Evolutionary conservation across 441 rosid genomes (phyloP).

Genomic region (Erysimum pusillum): DNA sequence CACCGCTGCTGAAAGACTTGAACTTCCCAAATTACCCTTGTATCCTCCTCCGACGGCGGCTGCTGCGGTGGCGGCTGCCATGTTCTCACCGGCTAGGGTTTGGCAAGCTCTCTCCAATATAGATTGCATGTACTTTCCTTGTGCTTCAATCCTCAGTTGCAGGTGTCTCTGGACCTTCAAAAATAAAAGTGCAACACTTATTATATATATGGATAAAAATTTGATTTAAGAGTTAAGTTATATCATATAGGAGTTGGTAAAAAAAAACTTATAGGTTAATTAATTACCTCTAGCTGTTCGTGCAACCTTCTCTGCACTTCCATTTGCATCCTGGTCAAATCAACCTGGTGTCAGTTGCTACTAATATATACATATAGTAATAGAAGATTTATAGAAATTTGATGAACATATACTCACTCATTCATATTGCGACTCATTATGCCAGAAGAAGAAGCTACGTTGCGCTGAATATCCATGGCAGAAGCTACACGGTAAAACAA

Average conservation of each 20-base stretch:
- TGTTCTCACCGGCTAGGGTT: slow-evolving; percentile 82
- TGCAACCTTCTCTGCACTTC: slow-evolving; percentile 98
- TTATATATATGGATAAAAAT: neutral
- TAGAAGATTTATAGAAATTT: neutral
- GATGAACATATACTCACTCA: slow-evolving; percentile 83
- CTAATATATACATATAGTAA: slow-evolving; percentile 5
- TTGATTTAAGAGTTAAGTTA: neutral
- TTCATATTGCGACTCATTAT: slow-evolving; percentile 94
- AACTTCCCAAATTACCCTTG: slow-evolving; percentile 57
- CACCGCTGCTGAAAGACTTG: slow-evolving; percentile 53
- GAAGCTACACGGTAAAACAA: slow-evolving; percentile 52
- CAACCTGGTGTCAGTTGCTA: slow-evolving; percentile 57
- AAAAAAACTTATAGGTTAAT: neutral
- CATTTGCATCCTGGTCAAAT: slow-evolving; percentile 92
- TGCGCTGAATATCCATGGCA: slow-evolving; percentile 87
- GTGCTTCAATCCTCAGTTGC: slow-evolving; percentile 97
- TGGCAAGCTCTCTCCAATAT: slow-evolving; percentile 95
- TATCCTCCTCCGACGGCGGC: slow-evolving; percentile 46
- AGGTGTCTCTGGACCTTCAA: slow-evolving; percentile 92
- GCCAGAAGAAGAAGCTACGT: slow-evolving; percentile 82
- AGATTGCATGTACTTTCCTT: slow-evolving; percentile 98
- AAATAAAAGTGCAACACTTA: neutral
- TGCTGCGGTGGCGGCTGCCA: slow-evolving; percentile 53
- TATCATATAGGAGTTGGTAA: neutral
- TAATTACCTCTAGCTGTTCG: slow-evolving; percentile 89